Base-by-base conservation (phyloP, 2,329 filamentous ascomycete genomes). In the Colletotrichum tanaceti region DNA sequence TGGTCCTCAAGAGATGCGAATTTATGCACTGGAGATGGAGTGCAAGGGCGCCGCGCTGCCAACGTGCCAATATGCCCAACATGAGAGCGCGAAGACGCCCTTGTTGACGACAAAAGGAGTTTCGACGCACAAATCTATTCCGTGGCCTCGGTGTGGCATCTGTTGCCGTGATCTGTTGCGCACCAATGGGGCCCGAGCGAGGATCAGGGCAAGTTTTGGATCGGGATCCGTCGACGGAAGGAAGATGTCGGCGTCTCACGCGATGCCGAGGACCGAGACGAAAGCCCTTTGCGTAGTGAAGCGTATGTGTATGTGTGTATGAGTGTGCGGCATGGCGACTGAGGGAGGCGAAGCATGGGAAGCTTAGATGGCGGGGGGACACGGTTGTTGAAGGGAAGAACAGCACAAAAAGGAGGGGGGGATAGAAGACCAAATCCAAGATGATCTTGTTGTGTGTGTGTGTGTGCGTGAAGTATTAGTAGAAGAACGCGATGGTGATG, bases 241-340 rank as follows among this genome's bases (percentile, higher is more conserved):
- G 61, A 55, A 44, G 35, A 65, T 44, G 49, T 65, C 35, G 61
- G 41, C 41, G 61, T 65, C 65, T 65, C 61, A 65, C 38, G 58
- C 54, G 41, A 46, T 58, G 53, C 53, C 53, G 60, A 39, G 32
- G 47, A 54, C 46, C 46, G 53, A 22, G 28, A 58, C 52, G 59
- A 24, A 67, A 41, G 55, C 24, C n/a, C 62, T 49, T 39, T 47
- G 64, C 53, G 64, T 22, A 43, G 64, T 28, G 5, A 28, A 28
- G 28, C 28, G 64, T 32, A 35, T 52, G 43, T 35, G 6, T 28
- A 6, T 28, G 5, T 28, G 18, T n/a, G 41, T 18, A n/a, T n/a
- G n/a, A n/a, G 16, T 18, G 41, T 43, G 41, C 41, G 41, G 18
- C 41, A 43, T 43, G 5, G 41, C 16, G 16, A 18, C 18, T 10